Percentiles rank a stretch among this genome's conserved stretches.
These are phyloP conservation scores for Calonectria henricotiae DNA, from an alignment of 2,329 filamentous ascomycete genomes.

Conservation along the genomic window DNA sequence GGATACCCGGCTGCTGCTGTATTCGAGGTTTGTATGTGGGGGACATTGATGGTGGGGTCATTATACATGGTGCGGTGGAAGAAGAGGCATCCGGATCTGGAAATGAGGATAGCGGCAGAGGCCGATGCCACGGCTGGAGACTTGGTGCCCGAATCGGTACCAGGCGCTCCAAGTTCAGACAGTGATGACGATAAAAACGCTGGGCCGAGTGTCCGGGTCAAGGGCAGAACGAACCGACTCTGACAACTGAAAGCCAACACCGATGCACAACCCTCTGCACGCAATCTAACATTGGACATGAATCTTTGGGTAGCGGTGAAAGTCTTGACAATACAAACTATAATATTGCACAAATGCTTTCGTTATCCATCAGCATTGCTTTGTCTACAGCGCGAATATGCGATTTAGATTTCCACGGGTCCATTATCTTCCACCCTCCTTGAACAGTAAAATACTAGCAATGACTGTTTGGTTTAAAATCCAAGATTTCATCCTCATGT, in stretches of 20 bases:
- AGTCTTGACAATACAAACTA: no score
- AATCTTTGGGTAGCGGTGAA: no score
- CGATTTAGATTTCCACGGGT: no score
- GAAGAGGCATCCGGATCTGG: conserved; percentile 43
- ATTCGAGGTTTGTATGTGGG: conserved; percentile 53
- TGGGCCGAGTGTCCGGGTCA: not conserved
- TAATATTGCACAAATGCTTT: no score
- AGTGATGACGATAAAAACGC: not conserved
- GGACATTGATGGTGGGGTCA: conserved; percentile 49
- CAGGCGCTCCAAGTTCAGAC: not conserved
- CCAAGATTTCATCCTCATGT: not conserved
- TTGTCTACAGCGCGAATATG: no score
- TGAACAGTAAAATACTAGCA: no score
- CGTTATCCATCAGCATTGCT: no score
- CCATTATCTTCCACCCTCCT: no score
- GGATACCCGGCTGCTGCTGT: conserved; percentile 52
- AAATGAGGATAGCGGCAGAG: conserved; percentile 38
- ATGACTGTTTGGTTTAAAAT: not conserved
- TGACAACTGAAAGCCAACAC: conserved; percentile 3
- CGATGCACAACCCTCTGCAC: not conserved
- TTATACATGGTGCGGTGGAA: conserved; percentile 53
- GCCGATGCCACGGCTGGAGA: not conserved
- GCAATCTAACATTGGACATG: not conserved
- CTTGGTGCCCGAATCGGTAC: not conserved
- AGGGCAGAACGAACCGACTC: conserved; percentile 5